phyloP scores from a whole-genome alignment of 2,329 filamentous ascomycete genomes.

The Aspergillus bombycis region DNA sequence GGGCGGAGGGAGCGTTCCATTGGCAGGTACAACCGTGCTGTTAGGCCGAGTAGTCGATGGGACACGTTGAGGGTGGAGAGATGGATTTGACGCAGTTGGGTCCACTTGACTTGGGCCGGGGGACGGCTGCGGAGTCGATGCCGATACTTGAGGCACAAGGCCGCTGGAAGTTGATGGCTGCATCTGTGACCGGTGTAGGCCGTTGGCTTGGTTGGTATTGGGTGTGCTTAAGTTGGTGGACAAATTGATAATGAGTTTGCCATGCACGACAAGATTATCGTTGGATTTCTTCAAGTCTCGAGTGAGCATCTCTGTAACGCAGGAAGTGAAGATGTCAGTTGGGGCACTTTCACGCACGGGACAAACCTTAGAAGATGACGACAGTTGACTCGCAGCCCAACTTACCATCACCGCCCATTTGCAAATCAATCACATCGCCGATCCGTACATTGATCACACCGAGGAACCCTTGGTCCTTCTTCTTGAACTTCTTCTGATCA shows the following conservation, averaged over 20 bases:
- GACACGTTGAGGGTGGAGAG: slow-evolving; percentile 38
- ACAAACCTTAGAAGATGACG: background rate
- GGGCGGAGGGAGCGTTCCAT: slow-evolving; percentile 42
- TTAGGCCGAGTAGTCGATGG: slow-evolving; percentile 39
- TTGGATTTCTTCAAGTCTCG: slow-evolving; percentile 96
- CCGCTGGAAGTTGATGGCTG: slow-evolving; percentile 42
- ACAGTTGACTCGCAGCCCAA: slow-evolving; percentile 20
- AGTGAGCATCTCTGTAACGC: slow-evolving; percentile 82
- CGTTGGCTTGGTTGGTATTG: slow-evolving; percentile 57
- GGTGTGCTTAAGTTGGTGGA: slow-evolving; percentile 84
- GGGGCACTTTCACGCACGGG: background rate
- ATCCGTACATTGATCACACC: slow-evolving; percentile 97
- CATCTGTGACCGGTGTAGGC: slow-evolving; percentile 38
- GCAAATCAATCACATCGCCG: slow-evolving; percentile 89
- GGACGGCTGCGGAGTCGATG: slow-evolving; percentile 29
- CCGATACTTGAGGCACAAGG: slow-evolving; percentile 39
- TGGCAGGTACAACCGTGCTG: slow-evolving; percentile 45
- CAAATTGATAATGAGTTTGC: slow-evolving; percentile 94
- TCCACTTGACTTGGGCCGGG: slow-evolving; percentile 33
- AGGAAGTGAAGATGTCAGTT: slow-evolving; percentile 17
- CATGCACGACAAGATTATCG: slow-evolving; percentile 96
- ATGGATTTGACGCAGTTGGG: slow-evolving; percentile 36
- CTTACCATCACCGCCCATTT: slow-evolving; percentile 87
- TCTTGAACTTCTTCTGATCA: slow-evolving; percentile 99
- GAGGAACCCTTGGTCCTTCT: slow-evolving; percentile 99